Conservation (phyloP, 768 basidiomycete genomes). For the Suillus subaureus region DNA sequence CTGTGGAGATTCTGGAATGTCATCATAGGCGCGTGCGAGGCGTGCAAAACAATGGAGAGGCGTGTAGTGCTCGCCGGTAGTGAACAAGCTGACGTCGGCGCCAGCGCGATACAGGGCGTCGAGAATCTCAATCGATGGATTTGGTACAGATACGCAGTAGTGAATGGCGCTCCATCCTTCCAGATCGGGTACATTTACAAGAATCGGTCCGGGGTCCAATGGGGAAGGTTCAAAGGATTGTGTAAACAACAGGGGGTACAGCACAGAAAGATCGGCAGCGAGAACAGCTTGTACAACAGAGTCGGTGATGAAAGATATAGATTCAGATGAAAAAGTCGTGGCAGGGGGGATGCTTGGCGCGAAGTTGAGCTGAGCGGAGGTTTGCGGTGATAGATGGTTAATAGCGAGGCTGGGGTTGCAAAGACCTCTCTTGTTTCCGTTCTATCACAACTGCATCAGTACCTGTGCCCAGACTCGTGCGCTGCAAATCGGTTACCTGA, state of each 20-base stretch:
- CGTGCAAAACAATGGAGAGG: conserved; percentile 68
- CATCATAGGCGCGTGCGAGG: conserved; percentile 34
- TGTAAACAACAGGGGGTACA: conserved; percentile 59
- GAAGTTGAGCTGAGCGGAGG: conserved; percentile 16
- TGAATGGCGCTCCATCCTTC: conserved; percentile 78
- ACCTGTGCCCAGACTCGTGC: neutral
- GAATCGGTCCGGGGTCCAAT: conserved; percentile 39
- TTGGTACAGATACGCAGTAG: conserved; percentile 57
- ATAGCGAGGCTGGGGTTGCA: conserved; percentile 26
- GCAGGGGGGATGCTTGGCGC: conserved; percentile 34
- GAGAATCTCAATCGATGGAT: conserved; percentile 61
- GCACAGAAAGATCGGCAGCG: conserved; percentile 48
- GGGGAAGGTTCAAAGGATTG: conserved; percentile 46
- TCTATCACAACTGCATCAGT: conserved; percentile 22
- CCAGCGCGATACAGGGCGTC: conserved; percentile 77
- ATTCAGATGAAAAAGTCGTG: conserved; percentile 40
- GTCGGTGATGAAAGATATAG: conserved; percentile 46
- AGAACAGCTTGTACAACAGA: conserved; percentile 57
- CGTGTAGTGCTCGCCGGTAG: conserved; percentile 61
- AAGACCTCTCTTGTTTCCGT: conserved; percentile 33
- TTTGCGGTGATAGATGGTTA: conserved; percentile 29
- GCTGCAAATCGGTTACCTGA: conserved; percentile 42
- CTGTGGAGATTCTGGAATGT: conserved; percentile 36
- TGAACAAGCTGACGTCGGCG: conserved; percentile 73
- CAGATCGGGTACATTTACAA: conserved; percentile 69